Base-by-base conservation (phyloP, 2,329 filamentous ascomycete species). In the Plenodomus biglobosus region DNA sequence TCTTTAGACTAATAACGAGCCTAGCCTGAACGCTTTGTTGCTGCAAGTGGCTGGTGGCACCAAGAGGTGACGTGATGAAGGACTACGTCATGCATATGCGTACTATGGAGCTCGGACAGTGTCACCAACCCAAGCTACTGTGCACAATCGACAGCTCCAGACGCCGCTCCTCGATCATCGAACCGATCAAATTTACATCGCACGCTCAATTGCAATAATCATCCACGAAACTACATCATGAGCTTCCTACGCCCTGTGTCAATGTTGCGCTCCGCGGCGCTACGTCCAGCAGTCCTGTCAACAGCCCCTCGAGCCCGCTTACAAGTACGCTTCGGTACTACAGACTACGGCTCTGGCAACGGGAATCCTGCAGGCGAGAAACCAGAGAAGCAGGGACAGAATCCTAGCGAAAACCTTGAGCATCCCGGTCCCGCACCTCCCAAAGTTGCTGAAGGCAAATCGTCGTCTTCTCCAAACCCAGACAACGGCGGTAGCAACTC, bases 381-480 rank as follows among this genome's bases (percentile, higher is more conserved):
- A n/a, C 73, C 73, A 1, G 64, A 76, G 59, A 52, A 72, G 40
- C 74, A 75, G 53, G 73, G 73, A 55, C 52, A 69, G 36, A 73
- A 71, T 52, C 61, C 59, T 3, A 70, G 69, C 13, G 71, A 70
- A 45, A 58, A 73, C 52, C 54, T 72, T 22, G 75, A 78, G 62
- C 75, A 78, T 50, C 75, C 75, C 1, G 75, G 75, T 5, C 74
- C 75, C 5, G 61, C 73, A 48, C 66, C 75, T 8, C 74, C 75
- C 3, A 72, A 74, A 48, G 71, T 67, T 5, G 74, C 69, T n/a
- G 56, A 72, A 47, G 64, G 60, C 40, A 59, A 69, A 37, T 56
- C 61, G 3, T 63, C 59, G 8, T 65, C 65, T 3, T 63, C 65
- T 11, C 66, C 66, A 19, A 64, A 65, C 46, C 50, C 61, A n/a